phyloP scores from a whole-genome alignment of 1,284 basidiomycete genomes.

The Xerocomus nothofagi region DNA sequence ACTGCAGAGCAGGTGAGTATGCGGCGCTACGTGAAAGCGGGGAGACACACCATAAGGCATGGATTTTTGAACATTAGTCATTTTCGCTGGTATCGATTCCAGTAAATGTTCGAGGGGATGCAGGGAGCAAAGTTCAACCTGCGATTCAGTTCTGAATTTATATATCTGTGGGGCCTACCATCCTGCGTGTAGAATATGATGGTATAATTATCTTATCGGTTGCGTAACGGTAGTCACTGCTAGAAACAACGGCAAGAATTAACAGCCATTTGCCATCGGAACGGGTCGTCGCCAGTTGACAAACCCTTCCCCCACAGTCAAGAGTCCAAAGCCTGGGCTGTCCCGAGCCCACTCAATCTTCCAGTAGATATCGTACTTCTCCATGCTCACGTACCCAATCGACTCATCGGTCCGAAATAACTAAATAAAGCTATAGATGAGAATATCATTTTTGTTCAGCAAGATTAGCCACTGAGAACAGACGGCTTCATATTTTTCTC shows the following conservation, averaged over 20 bases:
- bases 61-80: slow-evolving; percentile 1
- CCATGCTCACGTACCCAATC: not conserved
- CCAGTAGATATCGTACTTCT: not conserved
- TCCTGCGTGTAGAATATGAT: not conserved
- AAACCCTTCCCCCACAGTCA: not conserved
- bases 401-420: not conserved
- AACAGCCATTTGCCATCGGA: not conserved
- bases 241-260: not conserved
- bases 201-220: slow-evolving; percentile 9
- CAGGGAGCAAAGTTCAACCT: not conserved
- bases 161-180: not conserved
- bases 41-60: slow-evolving; percentile 21
- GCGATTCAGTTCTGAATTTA: slow-evolving; percentile 4
- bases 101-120: not conserved
- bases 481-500: not conserved
- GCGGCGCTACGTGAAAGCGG: not conserved
- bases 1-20: slow-evolving; percentile 29
- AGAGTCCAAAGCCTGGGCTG: not conserved
- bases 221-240: not conserved
- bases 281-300: too few species aligned
- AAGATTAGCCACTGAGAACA: not conserved
- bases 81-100: not conserved
- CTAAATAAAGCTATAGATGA: not conserved
- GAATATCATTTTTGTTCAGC: not conserved
- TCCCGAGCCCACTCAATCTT: not conserved